Evolutionary conservation across 306 rosid species (phyloP).

Genomic region (Pterocarpus santalinus): DNA sequence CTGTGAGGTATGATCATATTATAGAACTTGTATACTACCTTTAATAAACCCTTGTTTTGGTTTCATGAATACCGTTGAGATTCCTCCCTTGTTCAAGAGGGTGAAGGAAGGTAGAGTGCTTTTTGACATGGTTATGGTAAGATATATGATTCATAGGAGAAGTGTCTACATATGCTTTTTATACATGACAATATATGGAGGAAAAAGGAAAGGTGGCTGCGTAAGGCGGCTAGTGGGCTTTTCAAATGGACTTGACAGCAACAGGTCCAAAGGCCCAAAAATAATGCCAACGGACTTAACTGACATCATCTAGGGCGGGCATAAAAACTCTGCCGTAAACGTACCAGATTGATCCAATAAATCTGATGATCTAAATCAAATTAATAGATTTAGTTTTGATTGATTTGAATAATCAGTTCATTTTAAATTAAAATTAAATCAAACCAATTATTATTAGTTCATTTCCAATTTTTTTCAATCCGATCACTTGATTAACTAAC

Average conservation of each 20-base stretch:
- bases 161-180: neutral
- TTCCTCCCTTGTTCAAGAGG: neutral
- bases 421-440: no score
- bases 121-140: slow-evolving; percentile 37
- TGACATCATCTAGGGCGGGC: slow-evolving; percentile 42
- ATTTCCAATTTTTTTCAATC: no score
- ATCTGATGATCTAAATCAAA: no score
- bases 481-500: no score
- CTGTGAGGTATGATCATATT: slow-evolving; percentile 8
- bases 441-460: no score
- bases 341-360: no score
- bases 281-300: slow-evolving; percentile 47
- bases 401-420: no score
- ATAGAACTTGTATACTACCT: slow-evolving; percentile 53
- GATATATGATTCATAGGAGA: neutral
- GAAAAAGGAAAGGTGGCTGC: slow-evolving; percentile 33
- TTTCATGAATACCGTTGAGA: slow-evolving; percentile 52
- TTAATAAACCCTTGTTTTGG: slow-evolving; percentile 53
- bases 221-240: slow-evolving; percentile 68
- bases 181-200: neutral
- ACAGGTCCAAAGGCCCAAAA: slow-evolving; percentile 72
- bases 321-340: no score
- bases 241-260: slow-evolving; percentile 55
- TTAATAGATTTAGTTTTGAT: no score
- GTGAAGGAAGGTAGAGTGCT: slow-evolving; percentile 40